Evolutionary conservation across 768 basidiomycete species (phyloP).

Genomic region (Boletus patriciae): DNA sequence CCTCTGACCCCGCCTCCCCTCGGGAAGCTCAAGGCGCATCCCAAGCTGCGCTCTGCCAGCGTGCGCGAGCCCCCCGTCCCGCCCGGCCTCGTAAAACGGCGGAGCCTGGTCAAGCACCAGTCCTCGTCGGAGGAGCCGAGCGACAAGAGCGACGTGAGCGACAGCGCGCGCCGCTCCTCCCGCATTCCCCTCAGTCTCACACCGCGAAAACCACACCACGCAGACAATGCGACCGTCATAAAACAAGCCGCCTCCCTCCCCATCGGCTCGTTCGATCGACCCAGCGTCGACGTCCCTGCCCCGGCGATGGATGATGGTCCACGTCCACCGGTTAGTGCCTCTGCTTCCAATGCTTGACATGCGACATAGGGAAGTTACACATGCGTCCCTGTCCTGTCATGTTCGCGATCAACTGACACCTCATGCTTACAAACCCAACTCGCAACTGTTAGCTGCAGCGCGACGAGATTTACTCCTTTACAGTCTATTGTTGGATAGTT

Average conservation of each 20-base stretch:
- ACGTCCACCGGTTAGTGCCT: slow-evolving; percentile 25
- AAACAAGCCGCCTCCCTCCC: slow-evolving; percentile 14
- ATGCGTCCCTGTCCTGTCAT: slow-evolving; percentile 13
- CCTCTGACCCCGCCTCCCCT: slow-evolving; percentile 32
- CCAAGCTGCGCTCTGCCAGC: slow-evolving; percentile 29
- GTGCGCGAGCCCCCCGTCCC: slow-evolving; percentile 34
- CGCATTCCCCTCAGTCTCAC: slow-evolving; percentile 7
- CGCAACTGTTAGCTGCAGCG: slow-evolving; percentile 24
- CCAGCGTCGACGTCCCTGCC: background rate
- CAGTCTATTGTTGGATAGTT: slow-evolving; percentile 23
- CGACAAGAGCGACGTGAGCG: slow-evolving; percentile 28
- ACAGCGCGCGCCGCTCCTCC: slow-evolving; percentile 12
- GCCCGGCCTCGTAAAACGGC: slow-evolving; percentile 31
- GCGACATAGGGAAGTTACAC: slow-evolving; percentile 8
- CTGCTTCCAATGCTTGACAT: slow-evolving; percentile 18
- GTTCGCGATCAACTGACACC: slow-evolving; percentile 7
- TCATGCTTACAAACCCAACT: slow-evolving; percentile 24
- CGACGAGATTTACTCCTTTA: slow-evolving; percentile 10
- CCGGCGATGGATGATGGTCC: background rate
- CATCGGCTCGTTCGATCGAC: slow-evolving; percentile 6
- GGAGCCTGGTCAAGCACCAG: slow-evolving; percentile 25
- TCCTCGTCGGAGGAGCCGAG: slow-evolving; percentile 31
- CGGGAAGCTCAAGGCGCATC: slow-evolving; percentile 28
- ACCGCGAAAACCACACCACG: background rate
- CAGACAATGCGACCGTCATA: background rate